Conservation (phyloP, 2,329 filamentous ascomycete genomes). For the Trichocomaceae sp. region DNA sequence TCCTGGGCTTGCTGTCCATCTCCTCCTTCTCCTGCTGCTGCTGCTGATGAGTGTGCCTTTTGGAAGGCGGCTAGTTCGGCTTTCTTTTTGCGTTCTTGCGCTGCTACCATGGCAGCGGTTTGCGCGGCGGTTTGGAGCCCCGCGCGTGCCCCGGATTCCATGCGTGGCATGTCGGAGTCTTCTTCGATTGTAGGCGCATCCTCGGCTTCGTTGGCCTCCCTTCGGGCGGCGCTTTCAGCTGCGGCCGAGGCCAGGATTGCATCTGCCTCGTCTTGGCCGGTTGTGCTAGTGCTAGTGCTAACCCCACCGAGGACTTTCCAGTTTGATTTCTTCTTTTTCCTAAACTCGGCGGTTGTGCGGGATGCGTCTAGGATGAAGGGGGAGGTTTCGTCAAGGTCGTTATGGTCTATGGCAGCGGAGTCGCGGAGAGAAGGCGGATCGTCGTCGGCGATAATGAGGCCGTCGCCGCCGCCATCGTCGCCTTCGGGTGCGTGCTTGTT, state of each 20-base stretch:
- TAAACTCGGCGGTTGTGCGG: conserved; percentile 51
- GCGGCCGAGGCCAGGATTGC: conserved; percentile 68
- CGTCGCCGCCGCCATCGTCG: conserved; percentile 30
- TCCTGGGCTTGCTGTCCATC: conserved; percentile 49
- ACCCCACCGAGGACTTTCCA: conserved; percentile 19
- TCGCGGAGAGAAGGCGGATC: conserved; percentile 33
- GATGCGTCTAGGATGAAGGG: conserved; percentile 21
- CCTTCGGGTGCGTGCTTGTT: conserved; percentile 42
- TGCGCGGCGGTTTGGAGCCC: conserved; percentile 79
- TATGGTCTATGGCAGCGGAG: conserved; percentile 20
- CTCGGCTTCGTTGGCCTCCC: conserved; percentile 45
- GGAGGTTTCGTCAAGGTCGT: conserved; percentile 34
- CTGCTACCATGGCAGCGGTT: conserved; percentile 64
- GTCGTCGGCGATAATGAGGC: conserved; percentile 38
- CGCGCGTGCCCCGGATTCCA: conserved; percentile 82
- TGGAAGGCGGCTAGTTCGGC: conserved; percentile 36
- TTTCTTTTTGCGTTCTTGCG: conserved; percentile 52
- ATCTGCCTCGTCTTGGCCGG: conserved; percentile 62
- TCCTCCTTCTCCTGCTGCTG: conserved; percentile 30
- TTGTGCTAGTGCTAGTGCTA: no score
- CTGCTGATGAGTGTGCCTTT: no score
- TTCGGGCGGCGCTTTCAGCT: conserved; percentile 54
- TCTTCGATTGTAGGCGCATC: conserved; percentile 39
- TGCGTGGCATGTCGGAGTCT: conserved; percentile 45
- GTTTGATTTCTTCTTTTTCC: conserved; percentile 63